A percentile compares a stretch with the other conserved stretches of the same genome.
These are phyloP conservation scores for Apophysomyces trapeziformis DNA, from an alignment of 371 early-diverging fungal species.

Conservation along the genomic window DNA sequence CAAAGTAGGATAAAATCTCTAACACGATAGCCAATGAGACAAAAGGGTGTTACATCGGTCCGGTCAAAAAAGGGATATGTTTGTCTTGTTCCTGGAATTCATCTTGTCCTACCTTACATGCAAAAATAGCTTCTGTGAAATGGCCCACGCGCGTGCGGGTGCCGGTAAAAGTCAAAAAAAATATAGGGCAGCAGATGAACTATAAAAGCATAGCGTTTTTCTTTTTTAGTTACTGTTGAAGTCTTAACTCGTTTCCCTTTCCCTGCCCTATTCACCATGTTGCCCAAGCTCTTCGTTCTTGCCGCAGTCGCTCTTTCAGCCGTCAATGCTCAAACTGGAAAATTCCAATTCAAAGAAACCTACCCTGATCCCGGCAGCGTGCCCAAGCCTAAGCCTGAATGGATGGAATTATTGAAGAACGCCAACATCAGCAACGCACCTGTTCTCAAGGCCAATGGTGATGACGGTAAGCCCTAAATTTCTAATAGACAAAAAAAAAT, in stretches of 20 bases:
- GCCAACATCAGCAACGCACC: conserved; percentile 46
- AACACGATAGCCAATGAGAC: not conserved
- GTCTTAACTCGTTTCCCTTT: conserved; percentile 6
- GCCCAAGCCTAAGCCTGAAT: conserved; percentile 53
- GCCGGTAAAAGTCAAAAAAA: conserved; percentile 12
- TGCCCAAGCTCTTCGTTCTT: conserved; percentile 18
- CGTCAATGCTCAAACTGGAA: conserved; percentile 20
- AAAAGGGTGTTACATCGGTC: conserved; percentile 21
- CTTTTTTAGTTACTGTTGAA: conserved; percentile 8
- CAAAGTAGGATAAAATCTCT: conserved; percentile 6
- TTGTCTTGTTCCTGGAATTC: conserved; percentile 30
- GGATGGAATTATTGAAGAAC: conserved; percentile 44
- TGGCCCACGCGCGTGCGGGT: conserved; percentile 10
- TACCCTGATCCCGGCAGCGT: conserved; percentile 39
- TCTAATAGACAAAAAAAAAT: not conserved
- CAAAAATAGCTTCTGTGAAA: conserved; percentile 21
- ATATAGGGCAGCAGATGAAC: not conserved
- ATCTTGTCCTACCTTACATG: conserved; percentile 17
- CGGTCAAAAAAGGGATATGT: conserved; percentile 16
- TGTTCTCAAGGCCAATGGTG: conserved; percentile 35
- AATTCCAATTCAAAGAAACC: conserved; percentile 42
- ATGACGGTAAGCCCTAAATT: conserved; percentile 16
- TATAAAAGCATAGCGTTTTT: conserved; percentile 7
- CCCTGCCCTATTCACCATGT: conserved; percentile 11
- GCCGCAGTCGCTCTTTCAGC: conserved; percentile 19